phyloP scores from a whole-genome alignment of 768 basidiomycete species.

The Lanmaoa pseudosensibilis region DNA sequence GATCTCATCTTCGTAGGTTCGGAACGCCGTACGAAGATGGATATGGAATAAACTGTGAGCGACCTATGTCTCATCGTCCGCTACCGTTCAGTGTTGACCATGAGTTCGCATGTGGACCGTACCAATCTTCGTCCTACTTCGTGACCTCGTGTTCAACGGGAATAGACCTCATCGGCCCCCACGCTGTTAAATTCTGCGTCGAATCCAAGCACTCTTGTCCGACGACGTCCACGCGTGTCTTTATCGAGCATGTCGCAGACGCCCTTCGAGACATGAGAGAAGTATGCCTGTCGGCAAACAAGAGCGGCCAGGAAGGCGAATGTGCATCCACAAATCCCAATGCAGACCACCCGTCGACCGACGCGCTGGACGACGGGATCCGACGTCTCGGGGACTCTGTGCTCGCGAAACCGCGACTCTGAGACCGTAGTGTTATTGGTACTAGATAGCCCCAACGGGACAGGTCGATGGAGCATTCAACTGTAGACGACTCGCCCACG shows the following conservation, averaged over 20 bases:
- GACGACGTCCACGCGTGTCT: constrained; percentile 66
- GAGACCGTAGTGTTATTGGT: background rate
- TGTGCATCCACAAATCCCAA: background rate
- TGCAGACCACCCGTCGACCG: background rate
- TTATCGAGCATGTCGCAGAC: constrained; percentile 60
- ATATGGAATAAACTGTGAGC: constrained; percentile 88
- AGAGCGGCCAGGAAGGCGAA: constrained; percentile 7
- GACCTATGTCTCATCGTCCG: constrained; percentile 21
- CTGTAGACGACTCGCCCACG: background rate
- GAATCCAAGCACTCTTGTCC: constrained; percentile 80
- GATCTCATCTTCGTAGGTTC: constrained; percentile 49
- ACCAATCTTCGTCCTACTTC: background rate
- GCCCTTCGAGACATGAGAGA: constrained; percentile 70
- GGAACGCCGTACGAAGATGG: constrained; percentile 81
- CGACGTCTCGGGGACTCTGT: background rate
- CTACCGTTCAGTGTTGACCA: background rate
- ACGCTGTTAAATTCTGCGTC: constrained; percentile 87
- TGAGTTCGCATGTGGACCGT: background rate
- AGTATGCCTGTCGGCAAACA: constrained; percentile 39
- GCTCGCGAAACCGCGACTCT: constrained; percentile 20
- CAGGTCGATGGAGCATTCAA: background rate
- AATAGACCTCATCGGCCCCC: constrained; percentile 78
- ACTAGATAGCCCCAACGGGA: background rate
- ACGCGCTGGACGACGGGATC: background rate
- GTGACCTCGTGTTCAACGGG: background rate